A percentile compares a stretch with the other conserved stretches of the same genome.
Evolutionary conservation across 2,329 filamentous ascomycete species (phyloP).

Genomic region (Neoscytalidium dimidiatum): DNA sequence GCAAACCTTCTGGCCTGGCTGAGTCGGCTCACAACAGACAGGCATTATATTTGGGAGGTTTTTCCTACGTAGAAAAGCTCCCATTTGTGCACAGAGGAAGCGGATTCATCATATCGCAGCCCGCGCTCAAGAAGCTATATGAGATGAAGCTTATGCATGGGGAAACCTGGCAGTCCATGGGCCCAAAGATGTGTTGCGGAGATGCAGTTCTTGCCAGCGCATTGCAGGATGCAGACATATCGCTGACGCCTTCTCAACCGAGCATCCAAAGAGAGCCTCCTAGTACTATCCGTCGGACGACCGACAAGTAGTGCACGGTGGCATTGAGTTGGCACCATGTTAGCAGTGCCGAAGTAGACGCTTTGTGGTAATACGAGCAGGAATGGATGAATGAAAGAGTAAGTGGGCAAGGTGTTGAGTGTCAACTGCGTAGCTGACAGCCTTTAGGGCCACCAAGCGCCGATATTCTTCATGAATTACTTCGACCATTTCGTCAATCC

Average conservation of each 20-base stretch:
- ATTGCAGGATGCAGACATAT: slow-evolving; percentile 36
- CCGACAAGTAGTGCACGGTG: slow-evolving; percentile 45
- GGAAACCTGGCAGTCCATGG: slow-evolving; percentile 37
- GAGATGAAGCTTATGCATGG: slow-evolving; percentile 23
- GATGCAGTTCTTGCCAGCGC: slow-evolving; percentile 39
- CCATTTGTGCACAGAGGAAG: slow-evolving; percentile 46
- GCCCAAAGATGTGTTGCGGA: slow-evolving; percentile 40
- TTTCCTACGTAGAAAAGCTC: slow-evolving; percentile 37
- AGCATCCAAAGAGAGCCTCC: slow-evolving; percentile 47
- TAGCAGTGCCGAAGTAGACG: slow-evolving; percentile 26
- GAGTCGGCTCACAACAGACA: slow-evolving; percentile 40
- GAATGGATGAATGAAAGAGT: slow-evolving; percentile 34
- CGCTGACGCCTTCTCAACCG: slow-evolving; percentile 42
- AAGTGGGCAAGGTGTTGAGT: neutral
- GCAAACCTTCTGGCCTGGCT: slow-evolving; percentile 44
- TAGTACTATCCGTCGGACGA: slow-evolving; percentile 40
- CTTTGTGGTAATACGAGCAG: slow-evolving; percentile 34
- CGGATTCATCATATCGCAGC: slow-evolving; percentile 45
- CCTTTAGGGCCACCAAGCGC: slow-evolving; percentile 30
- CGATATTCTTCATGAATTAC: slow-evolving; percentile 36
- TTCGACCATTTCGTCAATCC: slow-evolving; percentile 35
- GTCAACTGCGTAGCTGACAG: neutral
- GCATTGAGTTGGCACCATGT: slow-evolving; percentile 42
- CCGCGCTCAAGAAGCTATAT: slow-evolving; percentile 37
- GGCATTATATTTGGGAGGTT: slow-evolving; percentile 45